These are phyloP conservation scores for Xanthoceras sorbifolium DNA, from an alignment of 345 rosid species.

Conservation along the genomic window DNA sequence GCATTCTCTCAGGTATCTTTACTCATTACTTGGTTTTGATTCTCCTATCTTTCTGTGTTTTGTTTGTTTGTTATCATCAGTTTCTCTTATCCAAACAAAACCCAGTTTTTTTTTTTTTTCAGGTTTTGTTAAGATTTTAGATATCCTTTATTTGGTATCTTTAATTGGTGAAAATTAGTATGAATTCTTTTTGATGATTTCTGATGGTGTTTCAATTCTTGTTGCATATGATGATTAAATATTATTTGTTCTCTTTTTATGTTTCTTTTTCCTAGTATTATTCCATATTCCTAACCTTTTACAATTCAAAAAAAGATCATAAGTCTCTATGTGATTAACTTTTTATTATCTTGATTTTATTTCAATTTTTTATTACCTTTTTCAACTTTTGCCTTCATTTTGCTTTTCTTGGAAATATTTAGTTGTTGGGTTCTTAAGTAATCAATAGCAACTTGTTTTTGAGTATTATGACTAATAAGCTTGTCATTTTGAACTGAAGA, in stretches of 20 bases:
- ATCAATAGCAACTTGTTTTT: no score
- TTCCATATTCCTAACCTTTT: not conserved
- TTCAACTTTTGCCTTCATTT: not conserved
- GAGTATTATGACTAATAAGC: no score
- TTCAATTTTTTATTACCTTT: not conserved
- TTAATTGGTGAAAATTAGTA: not conserved
- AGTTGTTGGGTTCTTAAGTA: no score
- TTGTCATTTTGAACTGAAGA: no score
- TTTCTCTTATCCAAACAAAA: conserved; percentile 4
- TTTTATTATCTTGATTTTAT: not conserved
- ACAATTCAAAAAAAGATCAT: not conserved
- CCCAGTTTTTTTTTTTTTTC: conserved; percentile 7
- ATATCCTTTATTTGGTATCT: no score
- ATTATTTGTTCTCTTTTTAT: not conserved
- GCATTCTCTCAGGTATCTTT: not conserved
- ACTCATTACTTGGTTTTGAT: not conserved
- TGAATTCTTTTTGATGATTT: conserved; percentile 5
- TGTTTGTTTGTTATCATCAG: not conserved
- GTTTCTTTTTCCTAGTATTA: not conserved
- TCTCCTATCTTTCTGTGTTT: not conserved
- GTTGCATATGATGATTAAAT: not conserved
- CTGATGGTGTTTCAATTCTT: not conserved
- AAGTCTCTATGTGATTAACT: no score
- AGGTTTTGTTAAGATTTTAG: not conserved
- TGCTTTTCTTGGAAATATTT: not conserved